Conservation (phyloP, 768 basidiomycete species). For the Ramaria sp. region DNA sequence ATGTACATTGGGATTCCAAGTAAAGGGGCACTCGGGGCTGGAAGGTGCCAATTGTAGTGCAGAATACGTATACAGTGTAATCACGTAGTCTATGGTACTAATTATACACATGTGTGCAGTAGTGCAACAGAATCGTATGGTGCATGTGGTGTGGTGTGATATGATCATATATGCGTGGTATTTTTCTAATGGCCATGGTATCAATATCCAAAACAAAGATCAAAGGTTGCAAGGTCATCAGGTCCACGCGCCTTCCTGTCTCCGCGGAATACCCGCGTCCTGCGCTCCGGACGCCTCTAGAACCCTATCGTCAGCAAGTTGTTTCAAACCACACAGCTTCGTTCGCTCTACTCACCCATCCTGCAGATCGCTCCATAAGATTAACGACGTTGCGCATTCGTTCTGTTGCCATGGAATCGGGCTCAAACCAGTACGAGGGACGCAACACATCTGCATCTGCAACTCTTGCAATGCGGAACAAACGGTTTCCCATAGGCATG, state of each 20-base stretch:
- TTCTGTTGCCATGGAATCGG: not conserved
- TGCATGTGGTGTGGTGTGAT: no score
- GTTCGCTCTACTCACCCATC: not conserved
- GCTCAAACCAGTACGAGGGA: slow-evolving; percentile 1
- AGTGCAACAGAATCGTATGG: no score
- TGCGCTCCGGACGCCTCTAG: not conserved
- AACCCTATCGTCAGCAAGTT: not conserved
- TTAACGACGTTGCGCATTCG: not conserved
- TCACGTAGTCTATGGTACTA: no score
- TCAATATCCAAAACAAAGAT: no score
- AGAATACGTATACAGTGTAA: no score
- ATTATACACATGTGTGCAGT: no score
- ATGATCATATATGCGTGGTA: no score
- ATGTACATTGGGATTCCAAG: no score
- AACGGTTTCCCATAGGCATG: not conserved
- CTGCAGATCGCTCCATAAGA: not conserved
- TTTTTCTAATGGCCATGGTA: no score
- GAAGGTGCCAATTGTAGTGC: no score
- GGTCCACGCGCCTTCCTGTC: not conserved
- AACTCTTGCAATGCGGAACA: not conserved
- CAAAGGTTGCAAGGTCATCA: not conserved
- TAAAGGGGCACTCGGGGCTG: no score
- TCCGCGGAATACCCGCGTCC: not conserved
- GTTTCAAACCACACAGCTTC: not conserved
- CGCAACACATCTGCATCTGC: not conserved